phyloP scores from a whole-genome alignment of 768 basidiomycete genomes.

The Termitomyces sp. region DNA sequence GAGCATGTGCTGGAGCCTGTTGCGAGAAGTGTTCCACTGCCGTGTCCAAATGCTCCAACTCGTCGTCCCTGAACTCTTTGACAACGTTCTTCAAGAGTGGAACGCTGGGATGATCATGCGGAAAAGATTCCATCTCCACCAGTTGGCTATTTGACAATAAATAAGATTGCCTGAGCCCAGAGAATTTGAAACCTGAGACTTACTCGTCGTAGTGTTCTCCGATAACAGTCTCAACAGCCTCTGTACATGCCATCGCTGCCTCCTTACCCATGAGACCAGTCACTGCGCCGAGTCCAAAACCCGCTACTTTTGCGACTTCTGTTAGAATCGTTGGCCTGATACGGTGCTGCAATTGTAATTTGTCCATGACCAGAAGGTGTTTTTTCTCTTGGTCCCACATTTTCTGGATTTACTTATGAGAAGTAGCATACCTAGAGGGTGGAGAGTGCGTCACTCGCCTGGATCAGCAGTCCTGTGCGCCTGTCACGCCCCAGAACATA shows the following conservation, averaged over 20 bases:
- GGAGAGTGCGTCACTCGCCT: slow-evolving; percentile 40
- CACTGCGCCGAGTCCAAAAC: slow-evolving; percentile 78
- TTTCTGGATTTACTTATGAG: slow-evolving; percentile 44
- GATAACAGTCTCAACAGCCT: slow-evolving; percentile 96
- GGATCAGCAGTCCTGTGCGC: slow-evolving; percentile 58
- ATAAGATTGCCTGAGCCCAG: slow-evolving; percentile 2
- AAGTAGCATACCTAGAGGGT: neutral
- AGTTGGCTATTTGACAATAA: slow-evolving; percentile 62
- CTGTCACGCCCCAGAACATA: slow-evolving; percentile 62
- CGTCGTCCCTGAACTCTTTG: slow-evolving; percentile 87
- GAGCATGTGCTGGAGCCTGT: slow-evolving; percentile 85
- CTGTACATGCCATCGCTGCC: slow-evolving; percentile 97
- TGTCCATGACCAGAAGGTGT: slow-evolving; percentile 83
- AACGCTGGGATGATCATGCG: slow-evolving; percentile 71
- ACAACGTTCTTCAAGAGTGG: slow-evolving; percentile 68
- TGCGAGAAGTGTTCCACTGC: slow-evolving; percentile 87
- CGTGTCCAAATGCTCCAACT: slow-evolving; percentile 89
- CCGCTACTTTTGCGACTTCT: slow-evolving; percentile 81
- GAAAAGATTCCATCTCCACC: slow-evolving; percentile 59
- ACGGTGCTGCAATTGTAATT: slow-evolving; percentile 75
- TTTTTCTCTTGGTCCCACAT: slow-evolving; percentile 99
- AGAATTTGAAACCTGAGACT: slow-evolving; percentile 25
- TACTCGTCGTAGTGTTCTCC: slow-evolving; percentile 99
- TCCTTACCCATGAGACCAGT: slow-evolving; percentile 89
- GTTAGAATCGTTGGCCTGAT: slow-evolving; percentile 81